Base-by-base conservation (phyloP, 805 yeast species). In the Lachancea fermentati region DNA sequence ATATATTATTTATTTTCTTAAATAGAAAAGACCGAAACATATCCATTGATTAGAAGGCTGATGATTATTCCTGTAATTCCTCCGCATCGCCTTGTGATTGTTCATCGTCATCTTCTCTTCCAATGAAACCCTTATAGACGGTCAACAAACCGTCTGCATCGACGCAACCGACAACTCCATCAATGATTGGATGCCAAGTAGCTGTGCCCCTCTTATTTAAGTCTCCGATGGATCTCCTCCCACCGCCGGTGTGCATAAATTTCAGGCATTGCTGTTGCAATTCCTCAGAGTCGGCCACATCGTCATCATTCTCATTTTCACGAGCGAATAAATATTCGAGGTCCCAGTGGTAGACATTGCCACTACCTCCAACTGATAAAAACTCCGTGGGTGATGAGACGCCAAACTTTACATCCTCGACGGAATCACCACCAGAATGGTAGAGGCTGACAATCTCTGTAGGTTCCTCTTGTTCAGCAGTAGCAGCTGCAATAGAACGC, bases 221-320 rank as follows among this genome's bases (percentile, higher is more conserved):
- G 14, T 30, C 34, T 1, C 47, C 53, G 19, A 40, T 32, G n/a
- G 43, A 34, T 31, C 58, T 50, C 44, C 61, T 52, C 22, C 50
- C 49, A 8, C 63, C 63, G n/a, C 61, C 62, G 1, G 59, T 52
- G 33, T 58, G 64, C 24, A 51, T 48, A 32, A 55, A 58, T 14
- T 51, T 44, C 37, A 60, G 40, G 37, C 60, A 60, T 30, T 51
- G 60, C 7, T 53, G 50, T 41, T 57, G 60, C 31, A 54, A 37
- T 31, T 53, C 49, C 40, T 52, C 85, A 12, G 67, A 62, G 32
- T 64, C 68, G 3, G 65, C 75, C 17, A 55, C 61, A n/a, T 63
- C 72, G 18, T 58, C 67, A 13, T 65, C 71, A 14, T 68, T 75
- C 7, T 63, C 72, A 22, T 68, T 72, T 22, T 66, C 73, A 9